A percentile compares a stretch with the other conserved stretches of the same genome.
phyloP scores from a whole-genome alignment of 805 yeast species.

The Lipomyces orientalis region DNA sequence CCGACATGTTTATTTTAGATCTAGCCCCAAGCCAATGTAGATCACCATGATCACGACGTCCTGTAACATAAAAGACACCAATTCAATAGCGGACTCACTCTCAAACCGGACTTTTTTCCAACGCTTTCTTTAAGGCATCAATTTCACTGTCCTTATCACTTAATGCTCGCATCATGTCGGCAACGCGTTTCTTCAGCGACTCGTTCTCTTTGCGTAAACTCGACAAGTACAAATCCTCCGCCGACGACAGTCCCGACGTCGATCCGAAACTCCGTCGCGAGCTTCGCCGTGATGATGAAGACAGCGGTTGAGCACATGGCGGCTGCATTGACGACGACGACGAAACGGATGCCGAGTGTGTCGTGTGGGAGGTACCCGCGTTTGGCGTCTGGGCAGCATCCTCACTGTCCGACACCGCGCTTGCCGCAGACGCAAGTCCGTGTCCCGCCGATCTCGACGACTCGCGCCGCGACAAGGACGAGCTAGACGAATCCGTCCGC shows the following conservation, averaged over 20 bases:
- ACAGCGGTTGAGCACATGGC: slow-evolving; percentile 18
- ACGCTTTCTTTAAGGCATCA: slow-evolving; percentile 31
- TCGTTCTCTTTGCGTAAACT: slow-evolving; percentile 43
- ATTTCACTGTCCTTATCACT: slow-evolving; percentile 43
- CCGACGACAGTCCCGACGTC: slow-evolving; percentile 30
- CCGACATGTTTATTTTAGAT: not conserved
- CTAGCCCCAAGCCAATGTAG: not conserved
- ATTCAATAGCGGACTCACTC: slow-evolving; percentile 14
- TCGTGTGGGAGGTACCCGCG: slow-evolving; percentile 5
- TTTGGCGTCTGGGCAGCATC: slow-evolving; percentile 19
- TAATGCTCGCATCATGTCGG: slow-evolving; percentile 39
- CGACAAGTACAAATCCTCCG: slow-evolving; percentile 35
- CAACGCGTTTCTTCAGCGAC: slow-evolving; percentile 41
- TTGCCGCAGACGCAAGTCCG: slow-evolving; percentile 20
- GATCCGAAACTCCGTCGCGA: slow-evolving; percentile 41
- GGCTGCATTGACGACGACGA: slow-evolving; percentile 12
- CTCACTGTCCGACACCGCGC: slow-evolving; percentile 36
- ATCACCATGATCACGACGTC: not conserved
- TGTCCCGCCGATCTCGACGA: slow-evolving; percentile 38
- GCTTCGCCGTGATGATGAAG: slow-evolving; percentile 33
- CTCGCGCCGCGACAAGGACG: slow-evolving; percentile 42
- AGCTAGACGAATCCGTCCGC: slow-evolving; percentile 42
- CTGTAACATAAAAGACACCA: not conserved
- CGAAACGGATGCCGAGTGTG: slow-evolving; percentile 3
- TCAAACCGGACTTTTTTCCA: slow-evolving; percentile 9